Evolutionary conservation across 345 rosid genomes (phyloP), one percentile per base, ranked within the genome.

Genomic region (Cardamine occulta): DNA sequence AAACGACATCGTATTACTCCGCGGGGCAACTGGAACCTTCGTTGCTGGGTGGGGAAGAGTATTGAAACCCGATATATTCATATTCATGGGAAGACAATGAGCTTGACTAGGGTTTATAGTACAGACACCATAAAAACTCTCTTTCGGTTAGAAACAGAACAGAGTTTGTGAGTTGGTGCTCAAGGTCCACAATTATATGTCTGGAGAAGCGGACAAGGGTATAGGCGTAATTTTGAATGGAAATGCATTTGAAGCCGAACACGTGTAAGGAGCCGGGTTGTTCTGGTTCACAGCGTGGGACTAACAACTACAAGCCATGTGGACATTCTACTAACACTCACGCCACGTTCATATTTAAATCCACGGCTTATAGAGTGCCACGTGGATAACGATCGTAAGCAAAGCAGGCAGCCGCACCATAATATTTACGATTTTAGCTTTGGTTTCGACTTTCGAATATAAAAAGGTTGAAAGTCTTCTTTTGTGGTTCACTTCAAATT

Each of bases 41-140:
- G 45, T 45, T 40, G 34, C 49, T 54, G 70, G 15, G 51, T 84
- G 77, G 2, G 82, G 84, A 23, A 79, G 54, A 56, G 88, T 63
- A 65, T 79, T 76, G 62, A 80, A 66, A 52, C 82, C 85, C 5
- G 86, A 76, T 49, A 81, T 73, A 12, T 82, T 84, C 85, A 81
- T 79, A 48, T 72, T 84, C 82, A 75, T 72, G 72, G 89, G 75
- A 75, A 74, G 86, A 85, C 86, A 83, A 54, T 79, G 91, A 65
- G 79, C 81, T 18, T 85, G 84, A 70, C 68, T 26, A 19, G 83
- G 87, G 42, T 81, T 85, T 68, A 85, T 75, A 18, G 86, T 63
- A 87, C 77, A 18, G 85, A 84, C 79, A 88, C 87, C 91, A 88
- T 88, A n/a, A 80, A 31, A 68, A 21, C 28, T 29, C 15, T 57